Evolutionary conservation across 768 basidiomycete genomes (phyloP).

Genomic region (Dioszegia aurantiaca): DNA sequence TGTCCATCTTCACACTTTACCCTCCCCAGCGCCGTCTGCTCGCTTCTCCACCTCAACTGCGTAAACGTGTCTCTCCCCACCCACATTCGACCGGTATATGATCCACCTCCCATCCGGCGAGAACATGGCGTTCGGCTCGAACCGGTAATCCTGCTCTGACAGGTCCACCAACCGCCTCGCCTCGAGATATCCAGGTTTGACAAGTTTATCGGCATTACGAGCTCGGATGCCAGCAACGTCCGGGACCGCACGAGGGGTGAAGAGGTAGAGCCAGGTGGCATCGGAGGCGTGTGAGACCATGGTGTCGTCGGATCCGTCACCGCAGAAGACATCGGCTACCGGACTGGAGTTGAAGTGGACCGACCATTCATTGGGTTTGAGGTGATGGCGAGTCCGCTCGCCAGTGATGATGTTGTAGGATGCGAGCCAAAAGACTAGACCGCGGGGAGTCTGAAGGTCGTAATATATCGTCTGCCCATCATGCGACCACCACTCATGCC

Average conservation of each 20-base stretch:
- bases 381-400: constrained; percentile 19
- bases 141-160: constrained; percentile 22
- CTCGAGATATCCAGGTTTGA: constrained; percentile 19
- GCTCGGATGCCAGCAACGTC: constrained; percentile 27
- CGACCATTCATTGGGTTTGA: constrained; percentile 25
- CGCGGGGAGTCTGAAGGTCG: constrained; percentile 31
- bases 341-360: constrained; percentile 26
- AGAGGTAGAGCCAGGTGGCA: constrained; percentile 24
- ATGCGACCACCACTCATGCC: constrained; percentile 28
- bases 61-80: constrained; percentile 24
- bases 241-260: constrained; percentile 17
- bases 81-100: constrained; percentile 18
- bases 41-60: constrained; percentile 18
- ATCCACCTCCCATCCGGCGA: constrained; percentile 24
- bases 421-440: constrained; percentile 26
- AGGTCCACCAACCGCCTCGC: constrained; percentile 24
- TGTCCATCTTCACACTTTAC: not conserved
- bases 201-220: constrained; percentile 11
- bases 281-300: constrained; percentile 23
- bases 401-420: constrained; percentile 26
- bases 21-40: too few relatives aligned
- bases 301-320: constrained; percentile 22
- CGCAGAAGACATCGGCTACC: constrained; percentile 16
- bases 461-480: constrained; percentile 25
- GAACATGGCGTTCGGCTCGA: constrained; percentile 28